These are phyloP conservation scores for Nymphaea colorata DNA, from an alignment of 164 flowering plant species.

Conservation along the genomic window DNA sequence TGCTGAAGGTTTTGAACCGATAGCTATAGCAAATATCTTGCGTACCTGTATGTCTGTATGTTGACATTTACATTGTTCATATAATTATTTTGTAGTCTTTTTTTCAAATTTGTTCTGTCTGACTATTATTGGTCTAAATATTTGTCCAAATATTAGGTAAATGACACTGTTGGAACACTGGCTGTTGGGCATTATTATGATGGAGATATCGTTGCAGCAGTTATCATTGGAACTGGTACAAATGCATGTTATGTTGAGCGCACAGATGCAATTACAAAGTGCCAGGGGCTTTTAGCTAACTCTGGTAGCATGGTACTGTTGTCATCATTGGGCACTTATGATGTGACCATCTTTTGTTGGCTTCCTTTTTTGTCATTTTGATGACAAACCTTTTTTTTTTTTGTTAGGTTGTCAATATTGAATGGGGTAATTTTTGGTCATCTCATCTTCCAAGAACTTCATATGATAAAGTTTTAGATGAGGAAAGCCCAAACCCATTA, in stretches of 20 bases:
- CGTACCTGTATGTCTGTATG: too few relatives aligned
- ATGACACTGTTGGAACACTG: slow-evolving; percentile 91
- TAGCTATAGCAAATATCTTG: too few relatives aligned
- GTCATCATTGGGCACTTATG: too few relatives aligned
- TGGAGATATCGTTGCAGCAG: slow-evolving; percentile 87
- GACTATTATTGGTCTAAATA: not conserved
- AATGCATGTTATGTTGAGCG: slow-evolving; percentile 94
- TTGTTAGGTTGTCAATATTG: slow-evolving; percentile 78
- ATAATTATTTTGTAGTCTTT: too few relatives aligned
- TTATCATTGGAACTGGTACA: slow-evolving; percentile 88
- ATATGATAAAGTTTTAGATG: slow-evolving; percentile 75
- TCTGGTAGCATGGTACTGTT: slow-evolving; percentile 55
- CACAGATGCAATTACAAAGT: slow-evolving; percentile 80
- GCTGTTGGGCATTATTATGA: slow-evolving; percentile 88
- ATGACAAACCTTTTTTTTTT: not conserved
- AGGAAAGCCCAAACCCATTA: slow-evolving; percentile 69
- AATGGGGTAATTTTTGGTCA: slow-evolving; percentile 96
- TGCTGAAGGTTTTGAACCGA: too few relatives aligned
- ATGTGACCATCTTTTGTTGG: slow-evolving; percentile 19
- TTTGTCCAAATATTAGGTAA: slow-evolving; percentile 30
- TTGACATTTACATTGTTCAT: too few relatives aligned
- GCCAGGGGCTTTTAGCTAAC: slow-evolving; percentile 68
- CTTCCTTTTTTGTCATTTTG: slow-evolving; percentile 3
- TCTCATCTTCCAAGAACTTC: slow-evolving; percentile 85
- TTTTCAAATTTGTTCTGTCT: too few relatives aligned